These are phyloP conservation scores for Rhizopogon vulgaris DNA, from an alignment of 768 basidiomycete genomes.

Conservation along the genomic window DNA sequence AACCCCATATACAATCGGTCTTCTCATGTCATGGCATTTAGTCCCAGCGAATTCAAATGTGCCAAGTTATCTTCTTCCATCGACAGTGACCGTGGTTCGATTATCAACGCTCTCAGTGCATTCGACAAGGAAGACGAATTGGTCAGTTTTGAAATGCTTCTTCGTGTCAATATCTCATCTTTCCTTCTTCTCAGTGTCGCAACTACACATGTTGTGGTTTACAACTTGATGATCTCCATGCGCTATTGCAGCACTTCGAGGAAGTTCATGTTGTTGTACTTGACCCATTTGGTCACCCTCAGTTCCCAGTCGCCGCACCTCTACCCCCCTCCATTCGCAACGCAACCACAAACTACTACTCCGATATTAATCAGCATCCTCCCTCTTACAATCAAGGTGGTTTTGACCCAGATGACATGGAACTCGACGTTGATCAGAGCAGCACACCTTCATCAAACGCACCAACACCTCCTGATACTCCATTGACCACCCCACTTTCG, in stretches of 20 bases:
- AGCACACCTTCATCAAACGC: slow-evolving; percentile 43
- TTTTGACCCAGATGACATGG: slow-evolving; percentile 80
- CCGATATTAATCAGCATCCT: slow-evolving; percentile 18
- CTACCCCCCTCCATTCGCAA: slow-evolving; percentile 24
- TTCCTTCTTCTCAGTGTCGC: slow-evolving; percentile 46
- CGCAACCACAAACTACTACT: slow-evolving; percentile 24
- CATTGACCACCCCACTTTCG: slow-evolving; percentile 36
- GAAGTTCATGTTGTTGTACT: slow-evolving; percentile 81
- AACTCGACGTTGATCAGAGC: slow-evolving; percentile 60
- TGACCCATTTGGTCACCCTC: slow-evolving; percentile 36
- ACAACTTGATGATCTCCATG: slow-evolving; percentile 68
- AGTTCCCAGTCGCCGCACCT: slow-evolving; percentile 25
- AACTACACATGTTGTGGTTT: slow-evolving; percentile 90
- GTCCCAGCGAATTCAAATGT: slow-evolving; percentile 41
- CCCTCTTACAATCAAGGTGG: slow-evolving; percentile 27
- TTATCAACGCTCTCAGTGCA: slow-evolving; percentile 61
- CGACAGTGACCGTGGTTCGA: slow-evolving; percentile 51
- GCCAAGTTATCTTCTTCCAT: slow-evolving; percentile 46
- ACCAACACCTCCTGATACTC: slow-evolving; percentile 37
- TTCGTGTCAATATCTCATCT: neutral
- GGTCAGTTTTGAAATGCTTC: slow-evolving; percentile 32
- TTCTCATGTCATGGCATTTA: slow-evolving; percentile 14
- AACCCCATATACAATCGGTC: neutral
- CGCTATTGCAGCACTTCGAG: slow-evolving; percentile 89
- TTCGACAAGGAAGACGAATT: slow-evolving; percentile 71